Evolutionary conservation across 495 filamentous ascomycete species (phyloP).

Genomic region (Haplographium delicatum): DNA sequence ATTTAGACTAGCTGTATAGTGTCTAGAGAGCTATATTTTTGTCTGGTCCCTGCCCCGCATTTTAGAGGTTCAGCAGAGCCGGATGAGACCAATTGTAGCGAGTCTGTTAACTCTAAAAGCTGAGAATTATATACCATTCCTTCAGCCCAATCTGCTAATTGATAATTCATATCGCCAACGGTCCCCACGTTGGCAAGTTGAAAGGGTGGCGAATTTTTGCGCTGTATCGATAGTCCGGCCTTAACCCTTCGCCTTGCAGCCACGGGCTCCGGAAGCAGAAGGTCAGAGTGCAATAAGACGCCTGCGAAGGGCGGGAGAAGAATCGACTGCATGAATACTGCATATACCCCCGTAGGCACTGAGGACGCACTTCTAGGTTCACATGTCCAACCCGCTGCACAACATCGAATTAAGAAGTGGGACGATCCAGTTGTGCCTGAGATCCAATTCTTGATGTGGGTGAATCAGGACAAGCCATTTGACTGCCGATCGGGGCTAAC

Average conservation of each 20-base stretch:
- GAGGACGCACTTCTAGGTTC: too few species aligned
- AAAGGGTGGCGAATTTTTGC: too few species aligned
- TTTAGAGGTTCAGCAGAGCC: background rate
- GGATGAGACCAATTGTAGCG: background rate
- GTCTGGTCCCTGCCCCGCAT: background rate
- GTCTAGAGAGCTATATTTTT: background rate
- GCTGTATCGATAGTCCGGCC: too few species aligned
- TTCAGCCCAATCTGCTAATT: background rate
- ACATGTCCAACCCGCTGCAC: background rate
- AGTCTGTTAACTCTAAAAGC: background rate
- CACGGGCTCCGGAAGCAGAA: too few species aligned
- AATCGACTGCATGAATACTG: too few species aligned
- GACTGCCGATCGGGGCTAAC: constrained; percentile 14
- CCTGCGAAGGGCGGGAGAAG: too few species aligned
- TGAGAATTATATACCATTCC: background rate
- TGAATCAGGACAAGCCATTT: constrained; percentile 6
- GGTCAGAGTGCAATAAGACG: too few species aligned
- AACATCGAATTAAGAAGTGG: constrained; percentile 6
- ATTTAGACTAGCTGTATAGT: background rate
- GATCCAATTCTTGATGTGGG: background rate
- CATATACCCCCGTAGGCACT: too few species aligned
- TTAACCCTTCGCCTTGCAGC: too few species aligned
- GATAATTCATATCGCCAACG: too few species aligned
- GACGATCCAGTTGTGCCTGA: constrained; percentile 1
- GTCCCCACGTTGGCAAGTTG: too few species aligned